Base-by-base conservation (phyloP, 192 early-diverging fungal species). In the Coemansia reversa region DNA sequence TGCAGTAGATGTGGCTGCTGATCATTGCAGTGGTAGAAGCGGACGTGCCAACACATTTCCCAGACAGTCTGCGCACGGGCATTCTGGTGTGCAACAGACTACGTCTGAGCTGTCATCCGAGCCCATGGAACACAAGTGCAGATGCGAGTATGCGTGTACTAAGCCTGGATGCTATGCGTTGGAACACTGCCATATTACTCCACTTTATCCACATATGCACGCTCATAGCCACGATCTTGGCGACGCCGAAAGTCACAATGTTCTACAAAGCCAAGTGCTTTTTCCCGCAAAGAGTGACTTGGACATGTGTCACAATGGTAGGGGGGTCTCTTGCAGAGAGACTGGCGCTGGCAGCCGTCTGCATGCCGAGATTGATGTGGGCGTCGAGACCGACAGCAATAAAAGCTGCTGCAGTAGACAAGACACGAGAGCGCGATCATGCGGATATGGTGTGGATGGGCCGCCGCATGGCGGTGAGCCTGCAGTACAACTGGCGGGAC, bases 111-210 rank as follows among this genome's bases (percentile, higher is more conserved):
- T 45, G 16, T 45, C 39, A 16, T 12, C 39, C 39, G 12, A 12
- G 1, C 39, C 39, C 12, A 12, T 35, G 35, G 35, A 39, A 35
- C n/a, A 29, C 14, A 14, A 7, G 19, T 60, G 70, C 65, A 42
- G 55, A 16, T 71, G 75, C 53, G 75, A 77, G 62, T 77, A 77
- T 35, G 75, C 75, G 4, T 77, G 75, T 42, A 67, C 60, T 11
- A 55, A 68, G 50, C 57, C 63, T 11, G 51, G 57, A 7, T 77
- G 75, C 62, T 77, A 65, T 33, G n/a, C 56, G 57, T 23, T 70
- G 23, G 75, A 77, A 58, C 75, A 77, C 51, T 77, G 75, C 53
- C 75, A 77, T 48, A 77, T 77, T 18, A 71, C 75, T 35, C 75
- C 75, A 20, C 47, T 77, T 18, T 77, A 71, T 28, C 75, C 75